Conservation (phyloP, 2,329 filamentous ascomycete species). For the Botrytis porri region DNA sequence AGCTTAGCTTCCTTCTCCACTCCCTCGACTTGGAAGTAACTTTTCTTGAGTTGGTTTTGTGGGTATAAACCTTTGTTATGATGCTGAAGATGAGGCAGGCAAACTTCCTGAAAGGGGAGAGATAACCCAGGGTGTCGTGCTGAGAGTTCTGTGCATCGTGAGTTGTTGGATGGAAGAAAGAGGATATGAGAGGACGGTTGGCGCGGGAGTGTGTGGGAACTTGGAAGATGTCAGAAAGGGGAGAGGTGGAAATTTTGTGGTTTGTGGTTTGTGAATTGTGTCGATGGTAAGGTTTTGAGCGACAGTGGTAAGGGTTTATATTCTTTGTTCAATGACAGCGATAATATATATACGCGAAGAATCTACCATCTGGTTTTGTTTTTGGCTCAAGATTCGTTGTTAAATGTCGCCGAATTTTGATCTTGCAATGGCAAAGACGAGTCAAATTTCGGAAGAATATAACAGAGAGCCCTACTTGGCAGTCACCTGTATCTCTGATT, state of each 20-base stretch:
- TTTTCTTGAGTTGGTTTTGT: not conserved
- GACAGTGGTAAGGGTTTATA: not conserved
- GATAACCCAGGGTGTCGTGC: no score
- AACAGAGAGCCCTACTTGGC: no score
- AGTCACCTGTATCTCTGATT: no score
- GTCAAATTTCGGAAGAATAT: no score
- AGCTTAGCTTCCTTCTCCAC: not conserved
- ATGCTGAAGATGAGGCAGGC: not conserved
- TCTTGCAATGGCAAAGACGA: no score
- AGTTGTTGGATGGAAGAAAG: no score
- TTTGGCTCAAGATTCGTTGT: not conserved
- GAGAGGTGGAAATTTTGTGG: no score
- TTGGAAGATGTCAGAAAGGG: not conserved
- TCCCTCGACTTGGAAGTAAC: not conserved
- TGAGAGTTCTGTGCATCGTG: not conserved
- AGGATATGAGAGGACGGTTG: not conserved
- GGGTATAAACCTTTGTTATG: not conserved
- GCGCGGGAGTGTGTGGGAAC: not conserved
- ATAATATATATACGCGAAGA: not conserved
- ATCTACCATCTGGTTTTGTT: not conserved
- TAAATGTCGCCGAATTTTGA: not conserved
- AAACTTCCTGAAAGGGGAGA: no score
- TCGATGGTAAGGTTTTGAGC: no score
- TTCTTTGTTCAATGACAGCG: not conserved
- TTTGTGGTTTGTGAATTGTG: no score